Conservation (phyloP, 2,329 filamentous ascomycete species). For the Lachnellula occidentalis region DNA sequence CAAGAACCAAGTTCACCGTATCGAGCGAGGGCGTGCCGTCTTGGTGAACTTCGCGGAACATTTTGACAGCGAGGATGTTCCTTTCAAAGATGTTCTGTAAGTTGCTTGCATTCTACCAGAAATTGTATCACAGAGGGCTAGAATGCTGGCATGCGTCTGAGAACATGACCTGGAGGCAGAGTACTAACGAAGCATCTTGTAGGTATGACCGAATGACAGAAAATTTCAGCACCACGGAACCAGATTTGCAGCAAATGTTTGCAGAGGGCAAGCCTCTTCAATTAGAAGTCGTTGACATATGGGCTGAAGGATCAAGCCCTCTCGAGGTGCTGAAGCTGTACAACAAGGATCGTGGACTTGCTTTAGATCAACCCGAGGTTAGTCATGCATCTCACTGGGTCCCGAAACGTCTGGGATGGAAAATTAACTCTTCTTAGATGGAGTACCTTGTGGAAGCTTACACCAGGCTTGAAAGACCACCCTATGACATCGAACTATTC, state of each 20-base stretch:
- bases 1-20: slow-evolving; percentile 61
- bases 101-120: background rate
- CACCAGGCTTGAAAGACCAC: slow-evolving; percentile 55
- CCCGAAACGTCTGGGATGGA: background rate
- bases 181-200: background rate
- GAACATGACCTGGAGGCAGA: background rate
- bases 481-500: slow-evolving; percentile 85
- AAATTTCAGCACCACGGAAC: slow-evolving; percentile 60
- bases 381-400: background rate
- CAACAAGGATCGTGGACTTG: slow-evolving; percentile 78
- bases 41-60: slow-evolving; percentile 56
- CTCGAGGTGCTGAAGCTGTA: slow-evolving; percentile 71
- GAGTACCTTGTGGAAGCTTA: slow-evolving; percentile 89
- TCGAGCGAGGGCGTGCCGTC: slow-evolving; percentile 81
- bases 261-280: slow-evolving; percentile 57
- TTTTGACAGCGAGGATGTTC: slow-evolving; percentile 43
- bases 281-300: slow-evolving; percentile 71
- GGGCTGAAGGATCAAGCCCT: slow-evolving; percentile 58
- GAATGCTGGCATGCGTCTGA: too few relatives aligned
- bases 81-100: slow-evolving; percentile 62
- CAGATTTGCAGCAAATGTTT: slow-evolving; percentile 73
- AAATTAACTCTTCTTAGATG: slow-evolving; percentile 41
- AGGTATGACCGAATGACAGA: slow-evolving; percentile 90
- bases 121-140: too few relatives aligned
- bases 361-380: slow-evolving; percentile 71